Evolutionary conservation across 768 basidiomycete species (phyloP), one percentile per base, ranked within the genome.

Genomic region (Atractiella rhizophila): DNA sequence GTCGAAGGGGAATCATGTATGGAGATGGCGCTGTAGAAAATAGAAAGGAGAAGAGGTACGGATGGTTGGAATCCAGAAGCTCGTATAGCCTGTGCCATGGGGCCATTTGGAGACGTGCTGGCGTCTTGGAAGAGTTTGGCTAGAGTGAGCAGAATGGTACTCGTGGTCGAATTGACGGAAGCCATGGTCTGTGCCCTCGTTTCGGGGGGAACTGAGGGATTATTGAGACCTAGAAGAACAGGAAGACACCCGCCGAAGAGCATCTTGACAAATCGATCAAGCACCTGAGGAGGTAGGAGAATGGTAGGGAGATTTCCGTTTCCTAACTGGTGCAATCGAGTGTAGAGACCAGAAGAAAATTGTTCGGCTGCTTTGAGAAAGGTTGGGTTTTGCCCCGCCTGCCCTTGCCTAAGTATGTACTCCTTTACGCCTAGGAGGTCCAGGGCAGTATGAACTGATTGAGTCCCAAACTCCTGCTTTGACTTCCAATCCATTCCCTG

Each of bases 21-120:
- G 1, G 64, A 59, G 1, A 66, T 54, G 0, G 67, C 63, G 20
- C 67, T 49, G 50, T 68, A 68, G 46, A 68, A 67, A 36, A 68
- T 55, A 32, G 68, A 39, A 8, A 68, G 58, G 33, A 61, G 52
- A 24, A 68, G 47, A 2, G 62, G 60, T 16, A 61, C 57, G 19
- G 37, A 39, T 23, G 45, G 35, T 0, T 48, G 47, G 2, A 50
- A 18, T 1, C 49, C 45, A 47, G 29, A 52, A 51, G 24, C 53
- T 48, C 18, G 8, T n/a, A 39, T 13, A 13, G 11, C 11, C 5
- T 12, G 38, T 11, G 38, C 38, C 13, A 39, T 9, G 54, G 48
- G 30, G 60, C 34, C 49, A 50, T n/a, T 51, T 42, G 16, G 51
- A 28, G n/a, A 30, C 4, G 57, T 50, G 6, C 54, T 52, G 8